phyloP scores from a whole-genome alignment of 2,329 filamentous ascomycete genomes.

The Fusarium chuoi region DNA sequence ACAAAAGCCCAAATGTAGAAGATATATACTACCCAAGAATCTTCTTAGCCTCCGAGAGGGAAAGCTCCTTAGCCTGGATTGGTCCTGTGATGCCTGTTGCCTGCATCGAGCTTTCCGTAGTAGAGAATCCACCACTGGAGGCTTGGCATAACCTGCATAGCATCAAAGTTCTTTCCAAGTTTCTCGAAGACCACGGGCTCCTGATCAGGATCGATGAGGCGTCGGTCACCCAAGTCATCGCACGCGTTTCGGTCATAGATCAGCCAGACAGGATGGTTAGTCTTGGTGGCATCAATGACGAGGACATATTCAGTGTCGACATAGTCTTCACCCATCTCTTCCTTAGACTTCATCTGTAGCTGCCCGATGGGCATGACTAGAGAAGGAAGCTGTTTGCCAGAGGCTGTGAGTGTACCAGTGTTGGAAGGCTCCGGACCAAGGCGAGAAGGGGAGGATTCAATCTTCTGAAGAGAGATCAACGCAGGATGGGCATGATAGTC shows the following conservation, averaged over 20 bases:
- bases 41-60: rapidly evolving
- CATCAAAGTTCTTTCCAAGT: not conserved
- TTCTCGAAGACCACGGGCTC: not conserved
- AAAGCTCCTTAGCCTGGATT: rapidly evolving
- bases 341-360: not conserved
- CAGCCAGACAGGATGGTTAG: not conserved
- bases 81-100: not conserved
- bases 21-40: not conserved
- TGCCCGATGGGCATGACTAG: not conserved
- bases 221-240: not conserved
- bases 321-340: not conserved
- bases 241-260: rapidly evolving
- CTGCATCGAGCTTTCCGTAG: not conserved
- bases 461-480: not conserved
- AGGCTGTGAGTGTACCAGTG: rapidly evolving
- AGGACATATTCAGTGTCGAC: not conserved
- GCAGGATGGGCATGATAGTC: not conserved
- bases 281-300: not conserved
- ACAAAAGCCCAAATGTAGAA: not conserved
- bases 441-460: rapidly evolving
- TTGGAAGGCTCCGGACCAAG: not conserved
- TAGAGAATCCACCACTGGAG: rapidly evolving
- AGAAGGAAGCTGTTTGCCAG: not conserved
- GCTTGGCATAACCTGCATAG: rapidly evolving
- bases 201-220: rapidly evolving